phyloP scores from a whole-genome alignment of 179 eudicot species.

The Pouteria campechiana region DNA sequence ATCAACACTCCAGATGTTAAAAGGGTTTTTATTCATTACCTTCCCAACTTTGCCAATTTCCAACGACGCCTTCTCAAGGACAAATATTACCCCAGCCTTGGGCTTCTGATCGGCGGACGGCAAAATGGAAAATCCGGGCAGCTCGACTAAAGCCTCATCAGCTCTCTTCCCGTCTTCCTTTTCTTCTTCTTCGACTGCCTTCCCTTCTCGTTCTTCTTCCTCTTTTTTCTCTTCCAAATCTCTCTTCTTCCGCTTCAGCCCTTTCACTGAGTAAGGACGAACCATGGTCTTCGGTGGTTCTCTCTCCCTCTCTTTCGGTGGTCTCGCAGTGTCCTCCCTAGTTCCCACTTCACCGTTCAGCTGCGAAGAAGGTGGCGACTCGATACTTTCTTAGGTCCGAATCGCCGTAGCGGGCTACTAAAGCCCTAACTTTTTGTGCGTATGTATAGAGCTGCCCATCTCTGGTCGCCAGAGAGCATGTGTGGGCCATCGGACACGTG shows the following conservation, averaged over 20 bases:
- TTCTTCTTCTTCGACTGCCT: conserved; percentile 4
- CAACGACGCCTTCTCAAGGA: conserved; percentile 78
- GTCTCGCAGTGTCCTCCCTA: too few species aligned
- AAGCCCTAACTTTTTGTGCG: too few species aligned
- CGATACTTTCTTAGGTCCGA: too few species aligned
- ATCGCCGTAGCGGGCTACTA: too few species aligned
- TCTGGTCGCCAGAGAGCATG: too few species aligned
- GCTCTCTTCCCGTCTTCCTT: conserved; percentile 14
- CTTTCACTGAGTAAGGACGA: conserved; percentile 25
- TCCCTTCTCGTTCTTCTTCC: conserved; percentile 17
- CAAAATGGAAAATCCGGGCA: conserved; percentile 56
- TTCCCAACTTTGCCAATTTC: conserved; percentile 96
- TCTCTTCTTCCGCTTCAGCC: conserved; percentile 39
- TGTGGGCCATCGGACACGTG: too few species aligned
- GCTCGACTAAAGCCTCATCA: conserved; percentile 21
- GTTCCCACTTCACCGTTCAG: too few species aligned
- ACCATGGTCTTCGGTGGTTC: too few species aligned
- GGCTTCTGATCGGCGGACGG: conserved; percentile 19
- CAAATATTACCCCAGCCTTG: conserved; percentile 50
- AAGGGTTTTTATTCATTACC: conserved; percentile 19
- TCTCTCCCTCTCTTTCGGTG: too few species aligned
- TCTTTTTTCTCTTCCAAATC: conserved; percentile 43
- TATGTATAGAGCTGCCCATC: too few species aligned
- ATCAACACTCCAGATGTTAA: background rate
- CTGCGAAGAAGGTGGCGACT: too few species aligned